phyloP scores from a whole-genome alignment of 306 rosid species.

The Ormosia semicastrata region DNA sequence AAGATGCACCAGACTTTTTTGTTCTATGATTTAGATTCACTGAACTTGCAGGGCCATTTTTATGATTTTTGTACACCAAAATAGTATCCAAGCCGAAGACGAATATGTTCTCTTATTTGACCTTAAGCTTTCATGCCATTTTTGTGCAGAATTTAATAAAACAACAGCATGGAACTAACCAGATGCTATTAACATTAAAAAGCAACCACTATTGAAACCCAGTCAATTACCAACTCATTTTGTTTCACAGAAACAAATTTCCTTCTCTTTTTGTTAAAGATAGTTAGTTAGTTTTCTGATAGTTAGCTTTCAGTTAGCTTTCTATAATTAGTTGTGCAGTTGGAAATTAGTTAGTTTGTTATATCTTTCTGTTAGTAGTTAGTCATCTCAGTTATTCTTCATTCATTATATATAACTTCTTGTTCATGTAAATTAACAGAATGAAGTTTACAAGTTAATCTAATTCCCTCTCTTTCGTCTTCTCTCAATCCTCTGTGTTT shows the following conservation, averaged over 20 bases:
- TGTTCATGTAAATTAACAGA: too few relatives aligned
- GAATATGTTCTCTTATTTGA: background rate
- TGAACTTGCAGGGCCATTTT: background rate
- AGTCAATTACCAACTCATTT: background rate
- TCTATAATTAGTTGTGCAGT: too few relatives aligned
- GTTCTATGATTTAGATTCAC: background rate
- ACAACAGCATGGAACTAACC: background rate
- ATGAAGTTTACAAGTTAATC: too few relatives aligned
- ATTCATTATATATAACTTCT: too few relatives aligned
- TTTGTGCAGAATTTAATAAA: background rate
- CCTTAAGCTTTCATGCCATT: background rate
- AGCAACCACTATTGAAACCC: background rate
- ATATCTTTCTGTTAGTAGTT: too few relatives aligned
- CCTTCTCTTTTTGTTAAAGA: too few relatives aligned
- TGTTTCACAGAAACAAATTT: conserved; percentile 1
- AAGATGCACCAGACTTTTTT: background rate
- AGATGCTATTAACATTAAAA: background rate
- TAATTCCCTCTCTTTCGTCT: too few relatives aligned
- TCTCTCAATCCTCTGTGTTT: too few relatives aligned
- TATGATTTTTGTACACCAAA: background rate
- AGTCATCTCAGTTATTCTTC: too few relatives aligned
- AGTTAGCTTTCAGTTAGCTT: too few relatives aligned
- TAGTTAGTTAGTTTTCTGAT: too few relatives aligned
- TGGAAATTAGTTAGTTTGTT: too few relatives aligned
- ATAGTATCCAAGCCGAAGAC: background rate